Evolutionary conservation across 2,329 filamentous ascomycete species (phyloP).

Genomic region (Cercospora citrullina): DNA sequence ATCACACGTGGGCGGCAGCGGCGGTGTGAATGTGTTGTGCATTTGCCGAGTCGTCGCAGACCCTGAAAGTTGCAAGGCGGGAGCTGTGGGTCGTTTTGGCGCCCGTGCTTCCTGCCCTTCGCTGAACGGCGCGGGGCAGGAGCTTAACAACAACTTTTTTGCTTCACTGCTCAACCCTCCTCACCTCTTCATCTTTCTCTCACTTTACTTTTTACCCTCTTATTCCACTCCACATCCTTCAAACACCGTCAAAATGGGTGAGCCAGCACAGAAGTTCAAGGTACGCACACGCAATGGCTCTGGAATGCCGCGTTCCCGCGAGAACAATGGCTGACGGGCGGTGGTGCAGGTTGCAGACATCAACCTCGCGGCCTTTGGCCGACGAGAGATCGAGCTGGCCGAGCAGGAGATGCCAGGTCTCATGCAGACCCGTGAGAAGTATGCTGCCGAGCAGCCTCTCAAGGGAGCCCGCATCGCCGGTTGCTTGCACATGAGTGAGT

Average conservation of each 20-base stretch:
- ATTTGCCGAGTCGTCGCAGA: conserved; percentile 6
- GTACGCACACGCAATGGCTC: conserved; percentile 15
- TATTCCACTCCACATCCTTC: conserved; percentile 21
- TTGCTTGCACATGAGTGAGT: conserved; percentile 92
- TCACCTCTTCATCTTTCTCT: conserved; percentile 23
- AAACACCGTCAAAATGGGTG: conserved; percentile 57
- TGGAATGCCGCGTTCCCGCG: background rate
- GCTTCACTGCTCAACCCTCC: conserved; percentile 4
- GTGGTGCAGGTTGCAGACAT: conserved; percentile 77
- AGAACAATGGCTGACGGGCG: conserved; percentile 14
- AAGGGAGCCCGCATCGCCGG: conserved; percentile 94
- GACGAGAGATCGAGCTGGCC: conserved; percentile 97
- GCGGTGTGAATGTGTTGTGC: background rate
- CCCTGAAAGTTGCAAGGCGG: background rate
- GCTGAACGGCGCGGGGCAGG: conserved; percentile 7
- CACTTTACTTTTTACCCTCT: conserved; percentile 22
- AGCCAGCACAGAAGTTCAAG: conserved; percentile 92
- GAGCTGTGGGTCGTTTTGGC: background rate
- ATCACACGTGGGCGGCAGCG: background rate
- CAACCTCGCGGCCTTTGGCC: conserved; percentile 93
- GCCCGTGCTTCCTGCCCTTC: background rate
- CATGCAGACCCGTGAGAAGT: conserved; percentile 91
- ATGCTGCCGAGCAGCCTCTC: conserved; percentile 88
- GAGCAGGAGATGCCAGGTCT: conserved; percentile 93
- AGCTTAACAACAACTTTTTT: conserved; percentile 10